Conservation (phyloP, 2,329 filamentous ascomycete genomes). For the Arthrobotrys megalospora region DNA sequence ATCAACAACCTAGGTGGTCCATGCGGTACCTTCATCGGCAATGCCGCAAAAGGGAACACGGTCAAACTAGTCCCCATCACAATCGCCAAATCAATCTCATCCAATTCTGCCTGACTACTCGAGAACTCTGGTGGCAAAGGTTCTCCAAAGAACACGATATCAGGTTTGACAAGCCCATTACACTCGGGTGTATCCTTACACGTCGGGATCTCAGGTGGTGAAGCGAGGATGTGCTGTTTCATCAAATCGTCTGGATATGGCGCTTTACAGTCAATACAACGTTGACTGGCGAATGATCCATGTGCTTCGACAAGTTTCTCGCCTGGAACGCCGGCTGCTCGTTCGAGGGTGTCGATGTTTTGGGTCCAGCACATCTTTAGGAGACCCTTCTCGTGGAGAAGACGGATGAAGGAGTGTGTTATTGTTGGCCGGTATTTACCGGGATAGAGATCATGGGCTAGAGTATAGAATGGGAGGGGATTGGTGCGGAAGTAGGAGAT, state of each 20-base stretch:
- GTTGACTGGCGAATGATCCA: slow-evolving; percentile 91
- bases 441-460: slow-evolving; percentile 92
- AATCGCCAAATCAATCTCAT: slow-evolving; percentile 81
- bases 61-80: slow-evolving; percentile 89
- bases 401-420: slow-evolving; percentile 87
- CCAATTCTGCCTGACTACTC: slow-evolving; percentile 72
- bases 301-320: slow-evolving; percentile 93
- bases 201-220: slow-evolving; percentile 40
- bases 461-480: slow-evolving; percentile 89
- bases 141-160: slow-evolving; percentile 96
- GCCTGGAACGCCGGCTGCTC: slow-evolving; percentile 83
- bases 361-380: slow-evolving; percentile 93
- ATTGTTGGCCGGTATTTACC: slow-evolving; percentile 90
- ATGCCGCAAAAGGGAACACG: slow-evolving; percentile 88
- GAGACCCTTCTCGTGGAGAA: slow-evolving; percentile 84
- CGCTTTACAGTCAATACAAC: slow-evolving; percentile 88
- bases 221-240: slow-evolving; percentile 20
- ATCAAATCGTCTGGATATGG: slow-evolving; percentile 78
- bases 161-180: slow-evolving; percentile 87
- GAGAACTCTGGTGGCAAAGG: slow-evolving; percentile 78
- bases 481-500: slow-evolving; percentile 88
- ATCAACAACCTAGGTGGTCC: slow-evolving; percentile 84
- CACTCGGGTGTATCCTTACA: slow-evolving; percentile 70
- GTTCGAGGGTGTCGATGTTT: slow-evolving; percentile 91
- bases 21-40: slow-evolving; percentile 77